Percentiles rank a stretch among this genome's conserved stretches.
Evolutionary conservation across 1,284 basidiomycete genomes (phyloP).

Genomic region (Moesziomyces sp.): DNA sequence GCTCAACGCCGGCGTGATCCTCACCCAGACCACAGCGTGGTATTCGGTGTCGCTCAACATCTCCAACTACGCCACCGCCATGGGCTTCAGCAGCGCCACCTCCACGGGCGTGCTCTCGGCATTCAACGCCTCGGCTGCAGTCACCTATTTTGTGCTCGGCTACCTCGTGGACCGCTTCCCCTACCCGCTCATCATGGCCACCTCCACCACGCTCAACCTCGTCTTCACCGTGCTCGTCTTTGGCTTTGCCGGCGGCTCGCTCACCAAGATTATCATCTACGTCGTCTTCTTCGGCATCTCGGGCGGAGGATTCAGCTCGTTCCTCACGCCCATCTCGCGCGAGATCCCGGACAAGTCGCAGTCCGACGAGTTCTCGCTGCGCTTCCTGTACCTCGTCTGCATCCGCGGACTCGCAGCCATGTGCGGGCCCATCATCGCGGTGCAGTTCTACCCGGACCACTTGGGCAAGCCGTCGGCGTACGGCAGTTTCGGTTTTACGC

Average conservation of each 20-base stretch:
- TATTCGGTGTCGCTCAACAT: slow-evolving; percentile 58
- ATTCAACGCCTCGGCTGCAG: slow-evolving; percentile 54
- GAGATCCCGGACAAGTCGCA: slow-evolving; percentile 22
- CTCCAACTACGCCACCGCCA: slow-evolving; percentile 43
- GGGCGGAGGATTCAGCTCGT: slow-evolving; percentile 33
- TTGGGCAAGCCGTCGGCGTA: slow-evolving; percentile 10
- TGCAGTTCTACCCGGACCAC: slow-evolving; percentile 43
- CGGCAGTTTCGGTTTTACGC: slow-evolving; percentile 31
- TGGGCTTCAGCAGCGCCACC: slow-evolving; percentile 44
- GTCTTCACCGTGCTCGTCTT: slow-evolving; percentile 49
- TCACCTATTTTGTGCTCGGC: slow-evolving; percentile 51
- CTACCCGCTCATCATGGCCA: slow-evolving; percentile 50
- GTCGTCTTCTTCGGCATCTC: slow-evolving; percentile 52
- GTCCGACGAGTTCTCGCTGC: slow-evolving; percentile 19
- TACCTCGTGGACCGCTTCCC: slow-evolving; percentile 48
- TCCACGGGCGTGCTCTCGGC: slow-evolving; percentile 53
- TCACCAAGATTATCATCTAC: slow-evolving; percentile 52
- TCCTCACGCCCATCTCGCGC: slow-evolving; percentile 42
- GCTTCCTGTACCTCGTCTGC: slow-evolving; percentile 39
- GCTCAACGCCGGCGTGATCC: slow-evolving; percentile 22
- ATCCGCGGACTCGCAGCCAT: slow-evolving; percentile 48
- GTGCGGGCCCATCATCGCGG: slow-evolving; percentile 54
- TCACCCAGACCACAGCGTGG: slow-evolving; percentile 50
- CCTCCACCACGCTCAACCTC: slow-evolving; percentile 34
- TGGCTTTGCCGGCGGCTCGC: slow-evolving; percentile 49